Evolutionary conservation across 2,329 filamentous ascomycete genomes (phyloP).

Genomic region (Botryotinia narcissicola): DNA sequence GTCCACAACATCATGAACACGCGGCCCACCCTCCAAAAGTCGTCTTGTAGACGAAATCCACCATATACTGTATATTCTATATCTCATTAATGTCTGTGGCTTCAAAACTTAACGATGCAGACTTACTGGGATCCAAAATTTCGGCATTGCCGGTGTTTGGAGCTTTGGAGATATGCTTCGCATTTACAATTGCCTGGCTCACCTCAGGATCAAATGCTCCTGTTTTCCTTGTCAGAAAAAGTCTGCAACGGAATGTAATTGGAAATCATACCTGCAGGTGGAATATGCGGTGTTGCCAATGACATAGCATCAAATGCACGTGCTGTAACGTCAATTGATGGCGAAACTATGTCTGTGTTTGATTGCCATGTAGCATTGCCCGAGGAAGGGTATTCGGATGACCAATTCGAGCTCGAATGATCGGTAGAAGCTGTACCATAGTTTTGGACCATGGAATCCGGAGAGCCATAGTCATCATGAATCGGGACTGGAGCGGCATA

Average conservation of each 20-base stretch:
- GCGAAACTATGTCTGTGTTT: neutral
- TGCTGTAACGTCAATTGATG: neutral
- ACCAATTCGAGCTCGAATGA: neutral
- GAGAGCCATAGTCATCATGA: neutral
- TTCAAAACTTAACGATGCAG: neutral
- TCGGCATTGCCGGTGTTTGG: neutral
- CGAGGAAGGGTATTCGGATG: neutral
- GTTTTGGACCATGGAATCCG: neutral
- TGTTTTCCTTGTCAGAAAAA: neutral
- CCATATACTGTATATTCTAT: neutral
- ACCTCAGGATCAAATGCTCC: neutral
- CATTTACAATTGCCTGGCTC: neutral
- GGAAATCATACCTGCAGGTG: neutral
- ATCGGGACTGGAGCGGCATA: neutral
- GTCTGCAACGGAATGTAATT: neutral
- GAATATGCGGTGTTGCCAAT: neutral
- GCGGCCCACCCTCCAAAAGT: slow-evolving; percentile 29
- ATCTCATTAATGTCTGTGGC: neutral
- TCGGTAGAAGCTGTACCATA: neutral
- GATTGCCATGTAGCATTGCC: neutral
- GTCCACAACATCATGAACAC: slow-evolving; percentile 35
- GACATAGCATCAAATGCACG: neutral
- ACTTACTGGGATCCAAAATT: slow-evolving; percentile 8
- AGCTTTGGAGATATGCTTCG: neutral
- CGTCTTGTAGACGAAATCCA: neutral